Conservation (phyloP, 2,329 filamentous ascomycete species). For the Monosporascus ibericus region DNA sequence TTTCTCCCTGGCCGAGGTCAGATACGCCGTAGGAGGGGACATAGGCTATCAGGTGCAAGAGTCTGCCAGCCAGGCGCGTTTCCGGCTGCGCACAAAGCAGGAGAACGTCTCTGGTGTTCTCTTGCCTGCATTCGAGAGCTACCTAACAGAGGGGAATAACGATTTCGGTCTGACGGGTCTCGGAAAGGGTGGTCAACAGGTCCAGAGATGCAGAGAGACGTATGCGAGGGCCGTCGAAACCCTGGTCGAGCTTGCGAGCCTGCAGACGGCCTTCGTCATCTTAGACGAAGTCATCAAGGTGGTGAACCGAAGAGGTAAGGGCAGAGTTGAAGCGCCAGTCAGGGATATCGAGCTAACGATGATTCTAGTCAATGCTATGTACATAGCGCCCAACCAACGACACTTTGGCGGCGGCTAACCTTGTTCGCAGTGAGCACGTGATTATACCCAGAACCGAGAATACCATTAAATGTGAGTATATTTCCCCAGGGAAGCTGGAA, state of each 20-base stretch:
- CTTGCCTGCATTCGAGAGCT: constrained; percentile 89
- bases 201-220: constrained; percentile 89
- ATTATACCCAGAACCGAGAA: constrained; percentile 98
- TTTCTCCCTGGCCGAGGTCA: constrained; percentile 95
- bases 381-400: constrained; percentile 14
- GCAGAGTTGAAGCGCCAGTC: constrained; percentile 2
- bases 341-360: constrained; percentile 23
- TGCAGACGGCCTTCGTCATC: constrained; percentile 97
- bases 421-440: constrained; percentile 63
- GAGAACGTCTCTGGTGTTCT: constrained; percentile 98
- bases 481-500: not conserved
- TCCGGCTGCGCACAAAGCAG: constrained; percentile 89
- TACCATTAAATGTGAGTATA: constrained; percentile 82
- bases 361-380: constrained; percentile 81
- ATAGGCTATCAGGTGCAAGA: constrained; percentile 98
- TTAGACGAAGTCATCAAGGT: constrained; percentile 99
- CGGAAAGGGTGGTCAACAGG: constrained; percentile 95
- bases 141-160: constrained; percentile 79
- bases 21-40: constrained; percentile 91
- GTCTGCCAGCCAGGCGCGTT: constrained; percentile 85
- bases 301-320: constrained; percentile 83
- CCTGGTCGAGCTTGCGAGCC: constrained; percentile 85
- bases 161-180: constrained; percentile 95
- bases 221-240: constrained; percentile 95
- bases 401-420: constrained; percentile 15